A percentile compares a stretch with the other conserved stretches of the same genome.
Evolutionary conservation across 106 monocot genomes (phyloP).

Genomic region (Chionographis japonica): DNA sequence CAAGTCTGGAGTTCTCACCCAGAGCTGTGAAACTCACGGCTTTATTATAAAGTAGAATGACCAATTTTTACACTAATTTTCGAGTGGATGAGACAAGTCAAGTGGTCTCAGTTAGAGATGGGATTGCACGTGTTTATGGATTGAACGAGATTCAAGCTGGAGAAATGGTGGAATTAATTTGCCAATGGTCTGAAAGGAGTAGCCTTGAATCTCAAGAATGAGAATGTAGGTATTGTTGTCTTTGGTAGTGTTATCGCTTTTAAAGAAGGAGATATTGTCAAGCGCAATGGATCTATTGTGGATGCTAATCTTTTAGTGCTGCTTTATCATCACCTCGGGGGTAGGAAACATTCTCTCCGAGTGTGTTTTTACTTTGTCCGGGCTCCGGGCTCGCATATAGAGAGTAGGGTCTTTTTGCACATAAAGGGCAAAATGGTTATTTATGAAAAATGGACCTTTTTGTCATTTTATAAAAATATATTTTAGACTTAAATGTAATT

Average conservation of each 20-base stretch:
- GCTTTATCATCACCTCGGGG: too few species aligned
- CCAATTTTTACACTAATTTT: not conserved
- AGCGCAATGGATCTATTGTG: too few species aligned
- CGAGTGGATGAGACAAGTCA: constrained; percentile 4
- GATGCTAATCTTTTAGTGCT: too few species aligned
- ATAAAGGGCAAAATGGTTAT: too few species aligned
- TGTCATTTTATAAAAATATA: too few species aligned
- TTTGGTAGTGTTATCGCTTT: constrained; percentile 4
- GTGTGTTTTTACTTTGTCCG: too few species aligned
- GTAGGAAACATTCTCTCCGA: too few species aligned
- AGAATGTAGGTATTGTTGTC: constrained; percentile 1
- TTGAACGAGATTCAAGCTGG: constrained; percentile 13
- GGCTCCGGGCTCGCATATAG: too few species aligned
- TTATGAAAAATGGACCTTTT: too few species aligned
- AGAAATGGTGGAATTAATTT: constrained; percentile 15
- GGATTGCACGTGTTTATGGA: constrained; percentile 8
- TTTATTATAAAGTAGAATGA: not conserved
- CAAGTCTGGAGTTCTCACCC: not conserved
- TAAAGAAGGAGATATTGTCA: not conserved
- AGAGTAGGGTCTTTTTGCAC: too few species aligned
- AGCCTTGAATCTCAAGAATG: constrained; percentile 9
- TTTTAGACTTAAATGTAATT: too few species aligned
- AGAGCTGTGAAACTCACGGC: not conserved
- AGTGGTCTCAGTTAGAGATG: constrained; percentile 14
- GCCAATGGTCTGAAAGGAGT: not conserved